These are phyloP conservation scores for Fragaria nilgerrensis DNA, from an alignment of 306 rosid genomes.

Conservation along the genomic window DNA sequence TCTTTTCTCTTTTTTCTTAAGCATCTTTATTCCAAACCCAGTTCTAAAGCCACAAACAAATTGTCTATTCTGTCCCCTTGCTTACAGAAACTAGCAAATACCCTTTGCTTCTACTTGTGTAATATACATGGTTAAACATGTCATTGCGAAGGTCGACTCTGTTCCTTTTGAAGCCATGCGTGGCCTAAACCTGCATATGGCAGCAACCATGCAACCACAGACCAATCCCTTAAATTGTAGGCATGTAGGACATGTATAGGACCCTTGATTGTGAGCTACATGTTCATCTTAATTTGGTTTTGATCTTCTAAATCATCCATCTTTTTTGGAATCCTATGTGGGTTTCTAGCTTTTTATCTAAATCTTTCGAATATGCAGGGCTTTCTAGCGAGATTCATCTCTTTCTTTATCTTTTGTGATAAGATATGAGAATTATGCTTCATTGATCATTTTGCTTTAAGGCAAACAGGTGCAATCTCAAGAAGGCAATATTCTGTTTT, in stretches of 20 bases:
- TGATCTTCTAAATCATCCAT: slow-evolving; percentile 17
- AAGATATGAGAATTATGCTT: slow-evolving; percentile 43
- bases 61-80: slow-evolving; percentile 42
- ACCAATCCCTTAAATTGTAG: slow-evolving; percentile 28
- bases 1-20: slow-evolving; percentile 28
- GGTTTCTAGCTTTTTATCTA: slow-evolving; percentile 35
- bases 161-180: slow-evolving; percentile 43
- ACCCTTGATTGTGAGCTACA: slow-evolving; percentile 39
- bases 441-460: slow-evolving; percentile 22
- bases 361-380: slow-evolving; percentile 36
- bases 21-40: slow-evolving; percentile 83
- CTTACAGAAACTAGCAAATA: slow-evolving; percentile 1
- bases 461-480: background rate
- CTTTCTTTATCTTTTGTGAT: slow-evolving; percentile 30
- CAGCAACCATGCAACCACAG: slow-evolving; percentile 41
- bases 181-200: slow-evolving; percentile 32
- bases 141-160: slow-evolving; percentile 23
- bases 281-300: slow-evolving; percentile 5
- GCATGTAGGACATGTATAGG: slow-evolving; percentile 39
- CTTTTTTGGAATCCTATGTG: slow-evolving; percentile 56
- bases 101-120: slow-evolving; percentile 5
- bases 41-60: slow-evolving; percentile 53
- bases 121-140: slow-evolving; percentile 33
- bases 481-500: background rate
- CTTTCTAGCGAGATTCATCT: slow-evolving; percentile 42